Conservation (phyloP, 1,284 basidiomycete species). For the Boletus sp. region DNA sequence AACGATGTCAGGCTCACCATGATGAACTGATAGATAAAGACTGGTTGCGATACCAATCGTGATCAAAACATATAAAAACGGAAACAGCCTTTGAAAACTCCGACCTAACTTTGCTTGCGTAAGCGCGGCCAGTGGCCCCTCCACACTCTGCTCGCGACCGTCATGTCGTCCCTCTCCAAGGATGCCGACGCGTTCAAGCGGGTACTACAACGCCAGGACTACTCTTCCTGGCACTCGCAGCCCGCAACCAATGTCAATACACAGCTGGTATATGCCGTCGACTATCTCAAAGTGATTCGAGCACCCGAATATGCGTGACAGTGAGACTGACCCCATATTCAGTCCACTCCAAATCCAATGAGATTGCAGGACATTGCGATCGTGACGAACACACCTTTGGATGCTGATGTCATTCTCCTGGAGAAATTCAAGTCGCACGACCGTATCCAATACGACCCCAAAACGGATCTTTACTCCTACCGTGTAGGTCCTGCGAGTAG, state of each 20-base stretch:
- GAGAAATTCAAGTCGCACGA: conserved; percentile 82
- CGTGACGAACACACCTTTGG: conserved; percentile 70
- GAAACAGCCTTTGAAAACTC: conserved; percentile 22
- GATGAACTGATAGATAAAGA: conserved; percentile 22
- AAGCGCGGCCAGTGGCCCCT: conserved; percentile 5
- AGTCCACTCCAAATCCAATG: conserved; percentile 77
- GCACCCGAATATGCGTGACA: conserved; percentile 2
- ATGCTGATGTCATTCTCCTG: conserved; percentile 67
- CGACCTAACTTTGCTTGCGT: conserved; percentile 30
- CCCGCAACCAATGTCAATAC: conserved; percentile 83
- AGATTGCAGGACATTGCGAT: conserved; percentile 84
- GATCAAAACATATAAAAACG: conserved; percentile 21
- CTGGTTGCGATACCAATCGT: conserved; percentile 30
- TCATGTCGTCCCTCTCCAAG: conserved; percentile 63
- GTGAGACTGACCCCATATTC: conserved; percentile 11
- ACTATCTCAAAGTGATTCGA: conserved; percentile 65
- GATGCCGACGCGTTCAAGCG: conserved; percentile 69
- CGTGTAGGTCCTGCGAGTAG: conserved; percentile 45
- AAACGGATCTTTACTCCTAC: conserved; percentile 84
- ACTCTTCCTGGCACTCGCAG: conserved; percentile 78
- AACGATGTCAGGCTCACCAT: conserved; percentile 20
- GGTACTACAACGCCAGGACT: conserved; percentile 60
- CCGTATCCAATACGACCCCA: conserved; percentile 73
- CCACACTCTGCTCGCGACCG: conserved; percentile 1
- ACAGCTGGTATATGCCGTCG: conserved; percentile 82